phyloP scores from a whole-genome alignment of 345 rosid species.

The Populus davidiana region DNA sequence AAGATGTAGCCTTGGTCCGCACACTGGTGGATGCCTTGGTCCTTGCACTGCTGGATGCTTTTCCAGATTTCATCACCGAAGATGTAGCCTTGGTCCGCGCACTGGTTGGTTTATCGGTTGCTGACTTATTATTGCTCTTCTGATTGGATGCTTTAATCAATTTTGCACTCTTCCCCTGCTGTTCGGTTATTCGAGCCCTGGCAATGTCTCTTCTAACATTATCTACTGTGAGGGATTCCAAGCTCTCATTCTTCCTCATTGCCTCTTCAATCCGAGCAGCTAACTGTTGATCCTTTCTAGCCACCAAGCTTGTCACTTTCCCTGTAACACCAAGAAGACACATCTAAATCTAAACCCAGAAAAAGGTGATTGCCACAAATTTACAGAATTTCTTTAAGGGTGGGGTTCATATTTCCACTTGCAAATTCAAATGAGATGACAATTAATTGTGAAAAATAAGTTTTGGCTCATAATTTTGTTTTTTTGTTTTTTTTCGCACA shows the following conservation, averaged over 20 bases:
- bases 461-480: not conserved
- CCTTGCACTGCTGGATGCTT: constrained; percentile 23
- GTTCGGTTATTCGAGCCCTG: constrained; percentile 57
- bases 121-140: constrained; percentile 37
- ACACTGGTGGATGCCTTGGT: constrained; percentile 16
- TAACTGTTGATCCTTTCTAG: constrained; percentile 52
- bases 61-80: constrained; percentile 33
- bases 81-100: constrained; percentile 22
- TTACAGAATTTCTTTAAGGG: not conserved
- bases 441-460: not conserved
- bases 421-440: not conserved
- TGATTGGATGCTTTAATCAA: constrained; percentile 42
- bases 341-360: not conserved
- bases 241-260: constrained; percentile 75
- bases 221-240: constrained; percentile 65
- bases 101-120: not conserved
- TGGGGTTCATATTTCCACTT: not conserved
- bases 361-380: not conserved
- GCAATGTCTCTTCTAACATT: constrained; percentile 65
- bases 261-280: constrained; percentile 76
- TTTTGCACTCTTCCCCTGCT: constrained; percentile 53
- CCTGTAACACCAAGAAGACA: constrained; percentile 41
- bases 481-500: not conserved
- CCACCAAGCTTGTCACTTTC: constrained; percentile 83
- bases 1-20: constrained; percentile 22